Percentiles rank a stretch among this genome's conserved stretches.
Conservation (phyloP, 2,329 filamentous ascomycete species). For the Fusarium avenaceum region DNA sequence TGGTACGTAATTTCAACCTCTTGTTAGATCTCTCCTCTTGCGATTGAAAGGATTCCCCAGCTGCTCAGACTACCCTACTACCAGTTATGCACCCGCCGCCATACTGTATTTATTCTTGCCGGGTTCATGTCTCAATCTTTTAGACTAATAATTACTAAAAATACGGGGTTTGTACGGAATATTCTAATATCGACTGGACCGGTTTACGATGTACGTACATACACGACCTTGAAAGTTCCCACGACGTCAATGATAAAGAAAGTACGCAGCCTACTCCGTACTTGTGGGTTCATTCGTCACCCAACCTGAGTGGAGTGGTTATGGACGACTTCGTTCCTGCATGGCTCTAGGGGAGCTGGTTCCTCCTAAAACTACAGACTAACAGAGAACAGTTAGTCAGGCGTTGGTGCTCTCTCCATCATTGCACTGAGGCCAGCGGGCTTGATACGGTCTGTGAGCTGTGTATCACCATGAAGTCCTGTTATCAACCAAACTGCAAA, state of each 20-base stretch:
- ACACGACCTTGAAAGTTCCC: conserved; percentile 17
- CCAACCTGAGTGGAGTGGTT: conserved; percentile 39
- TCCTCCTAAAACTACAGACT: conserved; percentile 33
- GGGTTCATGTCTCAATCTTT: conserved; percentile 17
- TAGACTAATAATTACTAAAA: conserved; percentile 2
- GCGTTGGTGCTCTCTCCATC: conserved; percentile 25
- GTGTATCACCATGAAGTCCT: conserved; percentile 26
- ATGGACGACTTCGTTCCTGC: conserved; percentile 47
- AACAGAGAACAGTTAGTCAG: conserved; percentile 26
- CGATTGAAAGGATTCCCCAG: conserved; percentile 12
- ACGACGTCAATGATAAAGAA: conserved; percentile 40
- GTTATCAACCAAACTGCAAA: conserved; percentile 5
- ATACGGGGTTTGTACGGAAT: neutral
- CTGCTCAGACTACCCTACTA: neutral
- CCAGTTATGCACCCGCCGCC: conserved; percentile 5
- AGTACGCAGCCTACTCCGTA: conserved; percentile 27
- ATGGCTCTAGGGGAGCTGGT: conserved; percentile 43
- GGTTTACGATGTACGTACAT: conserved; percentile 6
- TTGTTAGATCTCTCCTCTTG: conserved; percentile 20
- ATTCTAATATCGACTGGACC: conserved; percentile 14
- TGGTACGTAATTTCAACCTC: conserved; percentile 32
- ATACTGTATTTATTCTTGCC: neutral
- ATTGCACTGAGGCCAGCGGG: conserved; percentile 33
- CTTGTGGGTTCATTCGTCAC: conserved; percentile 38
- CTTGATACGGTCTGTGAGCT: conserved; percentile 24